Evolutionary conservation across 306 rosid genomes (phyloP), one percentile per base, ranked within the genome.

Genomic region (Dryas drummondii): DNA sequence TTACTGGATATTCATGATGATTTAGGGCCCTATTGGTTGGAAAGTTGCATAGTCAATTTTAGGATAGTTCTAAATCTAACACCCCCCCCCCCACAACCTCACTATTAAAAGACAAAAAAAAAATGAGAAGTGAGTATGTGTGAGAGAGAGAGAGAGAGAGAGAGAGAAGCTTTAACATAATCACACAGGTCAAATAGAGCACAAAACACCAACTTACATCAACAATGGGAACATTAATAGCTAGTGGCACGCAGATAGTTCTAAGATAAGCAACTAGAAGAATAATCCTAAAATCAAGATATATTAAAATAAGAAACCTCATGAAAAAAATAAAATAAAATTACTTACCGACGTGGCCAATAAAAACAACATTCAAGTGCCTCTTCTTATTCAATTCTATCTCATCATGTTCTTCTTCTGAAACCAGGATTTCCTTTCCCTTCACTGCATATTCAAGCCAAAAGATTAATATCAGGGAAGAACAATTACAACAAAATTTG

Each of bases 291-390:
- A 51, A 70, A 53, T 3, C 51, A 3, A 53, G 15, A 37, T 6
- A 41, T 41, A 44, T 7, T 4, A 44, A 49, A 60, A 8, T 65
- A 10, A 7, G 26, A 2, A 71, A 42, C 16, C 41, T 9, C 9
- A 0, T 26, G 58, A 46, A 0, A 72, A 59, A 72, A 9, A 19
- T 9, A 47, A 0, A 47, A 55, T 79, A 76, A 32, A 32, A 32
- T 32, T 1, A 84, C 98, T 72, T 78, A 96, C 99, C 99, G 14
- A 96, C 99, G 65, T 96, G 99, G 27, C 99, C 99, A 77, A 96
- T 96, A 59, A 96, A 96, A 41, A 96, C 99, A 55, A 85, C 98
- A 76, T 96, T 96, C 83, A 96, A 79, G 78, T 92, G 99, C 44
- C 97, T 83, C 90, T 89, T 96, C 79, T 68, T 63, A 12, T 72